Evolutionary conservation across 2,329 filamentous ascomycete genomes (phyloP).

Genomic region (Diaporthe helianthi): DNA sequence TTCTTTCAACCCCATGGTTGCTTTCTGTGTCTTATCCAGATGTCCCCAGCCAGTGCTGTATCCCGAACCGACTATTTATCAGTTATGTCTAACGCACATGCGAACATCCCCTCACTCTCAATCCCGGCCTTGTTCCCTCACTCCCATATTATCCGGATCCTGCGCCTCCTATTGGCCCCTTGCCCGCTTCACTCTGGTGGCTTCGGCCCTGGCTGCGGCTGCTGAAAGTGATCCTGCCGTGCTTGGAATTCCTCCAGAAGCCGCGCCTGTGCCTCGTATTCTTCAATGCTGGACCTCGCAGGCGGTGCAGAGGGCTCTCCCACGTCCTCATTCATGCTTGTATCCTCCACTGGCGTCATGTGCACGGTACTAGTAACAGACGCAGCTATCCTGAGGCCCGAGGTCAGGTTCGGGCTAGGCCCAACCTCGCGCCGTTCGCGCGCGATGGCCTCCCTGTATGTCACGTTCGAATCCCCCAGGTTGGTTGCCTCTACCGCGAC

Average conservation of each 20-base stretch:
- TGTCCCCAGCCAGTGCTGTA: too few species aligned
- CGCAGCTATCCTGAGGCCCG: too few species aligned
- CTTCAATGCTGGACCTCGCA: neutral
- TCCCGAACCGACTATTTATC: too few species aligned
- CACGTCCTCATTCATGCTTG: too few species aligned
- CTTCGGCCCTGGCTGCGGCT: accelerated
- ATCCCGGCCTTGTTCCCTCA: too few species aligned
- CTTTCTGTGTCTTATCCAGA: too few species aligned
- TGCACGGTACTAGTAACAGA: too few species aligned
- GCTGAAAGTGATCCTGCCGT: too few species aligned
- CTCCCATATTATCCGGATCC: neutral
- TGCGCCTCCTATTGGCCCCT: neutral
- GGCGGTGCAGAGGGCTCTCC: neutral
- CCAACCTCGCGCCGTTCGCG: neutral
- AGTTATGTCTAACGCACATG: too few species aligned
- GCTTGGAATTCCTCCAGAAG: neutral
- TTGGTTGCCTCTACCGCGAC: too few species aligned
- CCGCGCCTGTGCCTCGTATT: constrained; percentile 10
- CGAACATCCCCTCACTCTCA: neutral
- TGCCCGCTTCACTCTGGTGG: neutral
- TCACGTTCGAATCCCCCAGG: neutral
- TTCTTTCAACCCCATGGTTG: too few species aligned
- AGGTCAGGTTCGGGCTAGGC: too few species aligned
- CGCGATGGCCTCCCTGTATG: neutral
- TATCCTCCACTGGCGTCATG: neutral